phyloP scores from a whole-genome alignment of 2,329 filamentous ascomycete genomes.

The Alternaria consortialis region DNA sequence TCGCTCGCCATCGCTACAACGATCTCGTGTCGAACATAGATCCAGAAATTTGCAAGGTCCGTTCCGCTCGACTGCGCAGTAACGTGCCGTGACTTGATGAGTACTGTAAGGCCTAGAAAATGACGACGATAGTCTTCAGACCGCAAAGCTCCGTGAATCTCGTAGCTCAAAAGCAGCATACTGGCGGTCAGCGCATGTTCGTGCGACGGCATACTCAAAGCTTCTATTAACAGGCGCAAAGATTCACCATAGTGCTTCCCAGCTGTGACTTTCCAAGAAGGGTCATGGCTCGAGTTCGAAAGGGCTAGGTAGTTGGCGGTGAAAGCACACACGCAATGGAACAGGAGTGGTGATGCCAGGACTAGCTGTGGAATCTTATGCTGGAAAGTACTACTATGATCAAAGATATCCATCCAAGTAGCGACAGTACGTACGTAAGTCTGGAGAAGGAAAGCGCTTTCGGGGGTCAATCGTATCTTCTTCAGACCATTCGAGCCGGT shows the following conservation, averaged over 20 bases:
- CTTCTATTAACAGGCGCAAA: constrained; percentile 41
- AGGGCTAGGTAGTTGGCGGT: constrained; percentile 47
- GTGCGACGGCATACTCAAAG: constrained; percentile 35
- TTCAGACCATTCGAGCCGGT: constrained; percentile 1
- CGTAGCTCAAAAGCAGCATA: constrained; percentile 47
- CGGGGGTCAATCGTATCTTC: constrained; percentile 32
- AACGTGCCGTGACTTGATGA: constrained; percentile 42
- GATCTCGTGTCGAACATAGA: constrained; percentile 47
- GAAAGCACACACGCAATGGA: constrained; percentile 48
- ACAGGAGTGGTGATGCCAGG: constrained; percentile 42
- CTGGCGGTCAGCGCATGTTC: constrained; percentile 45
- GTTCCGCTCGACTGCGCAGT: constrained; percentile 40
- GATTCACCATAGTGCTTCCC: constrained; percentile 43
- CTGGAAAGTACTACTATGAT: constrained; percentile 43
- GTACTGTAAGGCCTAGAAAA: constrained; percentile 41
- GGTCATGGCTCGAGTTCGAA: constrained; percentile 31
- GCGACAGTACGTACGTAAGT: constrained; percentile 46
- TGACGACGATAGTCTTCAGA: constrained; percentile 44
- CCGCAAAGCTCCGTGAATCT: constrained; percentile 38
- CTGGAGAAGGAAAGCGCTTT: constrained; percentile 45
- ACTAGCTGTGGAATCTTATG: constrained; percentile 38
- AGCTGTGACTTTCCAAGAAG: constrained; percentile 43
- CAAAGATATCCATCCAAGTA: constrained; percentile 49
- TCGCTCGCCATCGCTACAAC: constrained; percentile 43
- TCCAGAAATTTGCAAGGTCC: constrained; percentile 48